Evolutionary conservation across 305 asterid species (phyloP).

Genomic region (Stenogyne calaminthoides): DNA sequence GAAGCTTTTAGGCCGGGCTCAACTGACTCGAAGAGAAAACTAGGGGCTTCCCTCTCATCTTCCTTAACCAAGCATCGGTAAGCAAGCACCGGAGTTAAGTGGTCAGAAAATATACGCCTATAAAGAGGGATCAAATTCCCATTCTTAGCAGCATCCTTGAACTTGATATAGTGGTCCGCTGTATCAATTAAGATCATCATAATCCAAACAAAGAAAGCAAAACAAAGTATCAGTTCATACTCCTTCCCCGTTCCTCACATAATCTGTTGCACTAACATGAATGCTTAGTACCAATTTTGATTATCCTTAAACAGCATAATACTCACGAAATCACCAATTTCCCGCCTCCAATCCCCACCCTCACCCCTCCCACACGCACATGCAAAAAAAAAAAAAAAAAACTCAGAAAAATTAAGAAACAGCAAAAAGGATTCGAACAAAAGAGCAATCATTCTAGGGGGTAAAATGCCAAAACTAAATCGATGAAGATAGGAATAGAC

Average conservation of each 20-base stretch:
- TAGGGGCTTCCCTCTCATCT: constrained; percentile 95
- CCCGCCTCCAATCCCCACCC: background rate
- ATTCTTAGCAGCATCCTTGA: constrained; percentile 83
- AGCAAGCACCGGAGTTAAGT: constrained; percentile 85
- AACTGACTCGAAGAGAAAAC: constrained; percentile 88
- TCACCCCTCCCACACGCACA: background rate
- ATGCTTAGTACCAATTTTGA: background rate
- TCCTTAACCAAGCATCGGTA: constrained; percentile 90
- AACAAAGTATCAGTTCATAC: background rate
- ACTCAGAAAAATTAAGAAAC: background rate
- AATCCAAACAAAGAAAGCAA: constrained; percentile 11
- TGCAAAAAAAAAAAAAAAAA: background rate
- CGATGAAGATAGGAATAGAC: background rate
- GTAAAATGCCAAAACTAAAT: background rate
- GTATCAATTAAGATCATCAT: constrained; percentile 36
- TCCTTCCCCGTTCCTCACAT: background rate
- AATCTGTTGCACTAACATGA: background rate
- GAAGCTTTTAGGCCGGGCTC: constrained; percentile 81
- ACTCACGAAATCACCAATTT: background rate
- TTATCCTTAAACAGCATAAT: background rate
- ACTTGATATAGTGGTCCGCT: constrained; percentile 66
- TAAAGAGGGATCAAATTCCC: constrained; percentile 87
- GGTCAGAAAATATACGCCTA: constrained; percentile 81
- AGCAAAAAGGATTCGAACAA: background rate
- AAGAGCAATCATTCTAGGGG: background rate